Evolutionary conservation across 306 rosid species (phyloP).

Genomic region (Comarum palustre): DNA sequence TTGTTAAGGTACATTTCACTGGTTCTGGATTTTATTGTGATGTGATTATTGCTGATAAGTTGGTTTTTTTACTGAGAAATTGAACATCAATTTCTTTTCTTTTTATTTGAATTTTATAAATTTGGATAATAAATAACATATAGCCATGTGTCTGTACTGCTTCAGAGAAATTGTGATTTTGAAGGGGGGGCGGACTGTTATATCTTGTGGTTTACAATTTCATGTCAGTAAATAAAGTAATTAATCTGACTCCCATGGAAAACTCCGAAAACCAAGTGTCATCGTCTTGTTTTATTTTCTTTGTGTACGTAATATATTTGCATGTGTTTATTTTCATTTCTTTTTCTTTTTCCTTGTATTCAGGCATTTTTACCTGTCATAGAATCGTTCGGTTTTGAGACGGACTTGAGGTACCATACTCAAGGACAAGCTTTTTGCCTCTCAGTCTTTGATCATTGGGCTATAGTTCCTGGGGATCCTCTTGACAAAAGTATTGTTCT

Average conservation of each 20-base stretch:
- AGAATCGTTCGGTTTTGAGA: constrained; percentile 96
- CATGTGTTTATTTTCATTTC: neutral
- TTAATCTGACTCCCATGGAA: neutral
- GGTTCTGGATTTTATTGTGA: constrained; percentile 1
- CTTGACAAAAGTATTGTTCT: constrained; percentile 90
- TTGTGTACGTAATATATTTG: neutral
- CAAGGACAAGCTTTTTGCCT: constrained; percentile 95
- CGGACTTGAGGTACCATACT: constrained; percentile 92
- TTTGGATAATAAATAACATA: neutral
- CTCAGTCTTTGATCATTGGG: constrained; percentile 95
- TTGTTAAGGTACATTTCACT: constrained; percentile 62
- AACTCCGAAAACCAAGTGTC: neutral
- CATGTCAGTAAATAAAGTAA: neutral
- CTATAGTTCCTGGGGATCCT: constrained; percentile 98
- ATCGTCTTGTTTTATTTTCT: neutral
- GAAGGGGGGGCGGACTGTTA: neutral
- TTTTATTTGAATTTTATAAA: neutral
- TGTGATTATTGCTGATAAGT: neutral
- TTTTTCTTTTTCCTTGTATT: constrained; percentile 13
- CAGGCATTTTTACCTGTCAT: constrained; percentile 98
- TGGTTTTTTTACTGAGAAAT: neutral
- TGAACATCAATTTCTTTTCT: neutral
- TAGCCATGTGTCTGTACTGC: neutral
- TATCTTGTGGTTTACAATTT: neutral
- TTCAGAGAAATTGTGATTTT: neutral